Percentiles rank a stretch among this genome's conserved stretches.
These are phyloP conservation scores for Poteriospumella lacustris DNA, from an alignment of 108 stramenopile genomes.

Conservation along the genomic window DNA sequence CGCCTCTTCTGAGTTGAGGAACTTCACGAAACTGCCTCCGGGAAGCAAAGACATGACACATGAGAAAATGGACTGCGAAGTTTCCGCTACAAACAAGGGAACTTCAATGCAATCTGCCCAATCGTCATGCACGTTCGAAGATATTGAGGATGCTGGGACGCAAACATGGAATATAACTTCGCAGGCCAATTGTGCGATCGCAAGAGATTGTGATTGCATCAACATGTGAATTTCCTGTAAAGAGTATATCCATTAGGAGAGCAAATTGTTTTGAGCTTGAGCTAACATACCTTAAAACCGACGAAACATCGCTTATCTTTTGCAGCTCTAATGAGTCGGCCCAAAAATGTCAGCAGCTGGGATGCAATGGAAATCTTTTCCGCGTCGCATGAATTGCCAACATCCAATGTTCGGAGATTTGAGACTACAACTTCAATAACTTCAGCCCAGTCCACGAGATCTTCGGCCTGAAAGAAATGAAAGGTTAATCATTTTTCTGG, in stretches of 20 bases:
- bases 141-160: background rate
- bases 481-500: too few species aligned
- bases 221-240: background rate
- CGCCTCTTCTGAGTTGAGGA: background rate
- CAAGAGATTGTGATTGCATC: background rate
- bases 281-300: background rate
- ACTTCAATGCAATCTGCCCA: background rate
- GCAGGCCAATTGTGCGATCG: background rate
- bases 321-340: background rate
- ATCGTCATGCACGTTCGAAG: background rate
- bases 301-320: slow-evolving; percentile 16
- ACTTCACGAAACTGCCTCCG: background rate
- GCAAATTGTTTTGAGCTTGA: background rate
- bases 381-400: too few species aligned
- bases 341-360: background rate
- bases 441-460: too few species aligned
- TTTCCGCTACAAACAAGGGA: background rate
- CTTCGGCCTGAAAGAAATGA: too few species aligned
- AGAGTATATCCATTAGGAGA: background rate
- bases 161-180: background rate
- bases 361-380: background rate
- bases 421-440: too few species aligned
- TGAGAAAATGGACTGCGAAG: background rate
- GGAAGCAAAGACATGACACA: too few species aligned
- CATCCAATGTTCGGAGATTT: too few species aligned